Base-by-base conservation (phyloP, 495 filamentous ascomycete genomes). In the Tricharina praecox region DNA sequence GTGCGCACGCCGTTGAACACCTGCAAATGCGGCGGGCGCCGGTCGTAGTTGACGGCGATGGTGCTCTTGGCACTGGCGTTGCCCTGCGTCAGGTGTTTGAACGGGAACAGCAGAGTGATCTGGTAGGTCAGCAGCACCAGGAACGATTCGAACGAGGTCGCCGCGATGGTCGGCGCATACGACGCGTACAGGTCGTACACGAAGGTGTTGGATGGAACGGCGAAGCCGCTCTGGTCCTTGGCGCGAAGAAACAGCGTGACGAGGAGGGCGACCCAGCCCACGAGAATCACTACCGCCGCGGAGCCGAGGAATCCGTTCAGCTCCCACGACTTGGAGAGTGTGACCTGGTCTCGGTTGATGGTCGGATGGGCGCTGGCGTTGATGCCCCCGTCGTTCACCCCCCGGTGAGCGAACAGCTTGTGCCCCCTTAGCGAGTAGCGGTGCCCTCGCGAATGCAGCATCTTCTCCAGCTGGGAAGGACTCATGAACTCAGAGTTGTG, bases 91-190 rank as follows among this genome's bases (percentile, higher is more conserved):
- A 74, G 53, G 19, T 64, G 61, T 16, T 68, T 61, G 33, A 70
- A 65, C 9, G 70, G 69, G 47, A 68, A 59, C 1, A 71, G 47
- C 8, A 71, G 25, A 32, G 66, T 69, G 3, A 68, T 40, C 0
- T 65, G 41, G 0, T 69, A 62, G 34, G 66, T 67, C 0, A 75
- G 32, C 0, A 72, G 45, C 1, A 69, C 53, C 62, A 68, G 69
- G 4, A 66, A 58, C 0, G 71, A 65, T 38, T 75, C 71, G 0
- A 68, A 51, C 0, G 66, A 39, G 0, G 70, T 70, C 0, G 66
- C 64, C 23, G 70, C 52, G 3, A 53, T 48, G 0, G 67, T 71
- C 1, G 70, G 69, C 0, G 68, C 37, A 40, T 68, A 70, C 23
- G 7, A 9, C 5, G 34, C 34, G 18, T 37, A 37, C 8, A 37